A percentile compares a stretch with the other conserved stretches of the same genome.
These are phyloP conservation scores for Pythium chondricola DNA, from an alignment of 352 stramenopile species.

Conservation along the genomic window DNA sequence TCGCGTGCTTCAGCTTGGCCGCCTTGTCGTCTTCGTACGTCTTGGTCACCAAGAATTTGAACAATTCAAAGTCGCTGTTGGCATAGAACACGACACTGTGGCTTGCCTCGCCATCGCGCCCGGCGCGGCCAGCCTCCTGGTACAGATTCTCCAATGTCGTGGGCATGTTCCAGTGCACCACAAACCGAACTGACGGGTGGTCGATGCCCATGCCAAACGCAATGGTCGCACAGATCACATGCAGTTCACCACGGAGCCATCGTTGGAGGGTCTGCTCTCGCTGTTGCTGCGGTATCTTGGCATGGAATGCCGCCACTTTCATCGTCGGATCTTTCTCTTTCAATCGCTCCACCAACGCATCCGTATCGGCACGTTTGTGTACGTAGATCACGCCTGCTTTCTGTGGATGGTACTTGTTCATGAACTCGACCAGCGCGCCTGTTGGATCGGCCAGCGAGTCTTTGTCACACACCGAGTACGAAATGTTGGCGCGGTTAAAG, in stretches of 20 bases:
- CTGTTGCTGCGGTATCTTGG: slow-evolving; percentile 34
- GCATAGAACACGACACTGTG: slow-evolving; percentile 85
- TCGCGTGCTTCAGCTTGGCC: slow-evolving; percentile 19
- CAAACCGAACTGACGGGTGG: slow-evolving; percentile 85
- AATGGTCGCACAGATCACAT: slow-evolving; percentile 90
- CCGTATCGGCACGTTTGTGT: slow-evolving; percentile 48
- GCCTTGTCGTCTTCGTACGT: slow-evolving; percentile 1
- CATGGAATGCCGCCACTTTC: slow-evolving; percentile 40
- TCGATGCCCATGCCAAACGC: slow-evolving; percentile 93
- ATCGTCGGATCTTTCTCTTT: slow-evolving; percentile 20
- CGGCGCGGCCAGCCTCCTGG: slow-evolving; percentile 93
- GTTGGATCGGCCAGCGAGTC: slow-evolving; percentile 37
- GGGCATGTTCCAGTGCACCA: slow-evolving; percentile 86
- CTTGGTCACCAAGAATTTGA: slow-evolving; percentile 43
- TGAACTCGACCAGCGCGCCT: slow-evolving; percentile 31
- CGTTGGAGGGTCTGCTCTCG: slow-evolving; percentile 33
- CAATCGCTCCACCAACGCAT: slow-evolving; percentile 31
- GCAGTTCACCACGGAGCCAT: slow-evolving; percentile 39
- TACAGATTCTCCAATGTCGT: slow-evolving; percentile 95
- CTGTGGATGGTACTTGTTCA: slow-evolving; percentile 27
- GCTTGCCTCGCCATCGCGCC: slow-evolving; percentile 87
- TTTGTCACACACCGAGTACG: slow-evolving; percentile 46
- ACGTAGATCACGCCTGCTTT: slow-evolving; percentile 46
- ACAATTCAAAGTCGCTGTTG: slow-evolving; percentile 37
- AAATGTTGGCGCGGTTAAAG: slow-evolving; percentile 59